These are phyloP conservation scores for Rubia occidens DNA, from an alignment of 305 asterid species.

Conservation along the genomic window DNA sequence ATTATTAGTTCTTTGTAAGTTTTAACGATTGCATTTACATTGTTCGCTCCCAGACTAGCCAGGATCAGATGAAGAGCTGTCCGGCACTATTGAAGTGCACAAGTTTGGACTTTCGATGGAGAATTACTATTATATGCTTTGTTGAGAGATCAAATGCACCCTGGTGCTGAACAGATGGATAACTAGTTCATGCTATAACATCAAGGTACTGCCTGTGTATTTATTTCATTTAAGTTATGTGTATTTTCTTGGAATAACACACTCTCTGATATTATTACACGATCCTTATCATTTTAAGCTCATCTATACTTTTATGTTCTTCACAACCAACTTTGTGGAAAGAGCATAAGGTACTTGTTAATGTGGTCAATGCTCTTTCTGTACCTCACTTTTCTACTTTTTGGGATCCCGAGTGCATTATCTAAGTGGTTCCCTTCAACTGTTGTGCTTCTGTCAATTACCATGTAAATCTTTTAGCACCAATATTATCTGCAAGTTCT, in stretches of 20 bases:
- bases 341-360: neutral
- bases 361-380: neutral
- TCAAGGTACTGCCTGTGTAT: neutral
- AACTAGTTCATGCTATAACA: neutral
- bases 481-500: neutral
- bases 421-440: neutral
- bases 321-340: neutral
- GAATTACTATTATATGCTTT: neutral
- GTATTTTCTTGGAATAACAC: neutral
- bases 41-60: slow-evolving; percentile 3
- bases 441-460: neutral
- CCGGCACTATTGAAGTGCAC: neutral
- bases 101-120: neutral
- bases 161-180: neutral
- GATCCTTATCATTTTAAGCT: neutral
- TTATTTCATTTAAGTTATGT: neutral
- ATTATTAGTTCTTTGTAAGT: neutral
- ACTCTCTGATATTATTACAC: neutral
- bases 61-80: neutral
- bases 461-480: neutral
- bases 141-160: neutral
- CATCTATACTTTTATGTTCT: neutral
- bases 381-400: neutral
- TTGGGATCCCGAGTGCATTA: neutral
- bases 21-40: neutral